These are phyloP conservation scores for Zymoseptoria brevis DNA, from an alignment of 2,329 filamentous ascomycete genomes.

Conservation along the genomic window DNA sequence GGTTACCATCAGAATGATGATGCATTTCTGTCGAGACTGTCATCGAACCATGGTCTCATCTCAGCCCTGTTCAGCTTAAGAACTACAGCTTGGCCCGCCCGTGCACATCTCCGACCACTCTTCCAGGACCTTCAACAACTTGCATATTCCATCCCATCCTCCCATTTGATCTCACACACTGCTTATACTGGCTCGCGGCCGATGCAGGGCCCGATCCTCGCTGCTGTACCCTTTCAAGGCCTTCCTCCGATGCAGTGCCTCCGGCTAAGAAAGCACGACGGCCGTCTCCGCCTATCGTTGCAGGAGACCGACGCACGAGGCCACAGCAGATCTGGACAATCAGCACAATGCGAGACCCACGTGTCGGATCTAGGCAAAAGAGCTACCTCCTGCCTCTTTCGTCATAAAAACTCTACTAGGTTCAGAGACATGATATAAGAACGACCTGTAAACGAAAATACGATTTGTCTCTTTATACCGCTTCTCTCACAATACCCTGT, in stretches of 20 bases:
- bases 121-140: no score
- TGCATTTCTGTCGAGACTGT: no score
- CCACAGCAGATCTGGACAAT: slow-evolving; percentile 7
- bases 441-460: neutral
- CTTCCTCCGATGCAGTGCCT: neutral
- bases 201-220: neutral
- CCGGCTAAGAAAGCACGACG: neutral
- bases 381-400: slow-evolving; percentile 1
- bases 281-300: slow-evolving; percentile 15
- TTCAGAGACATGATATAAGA: slow-evolving; percentile 35
- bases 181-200: neutral
- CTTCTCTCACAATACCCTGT: neutral
- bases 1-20: no score
- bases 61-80: no score
- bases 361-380: neutral
- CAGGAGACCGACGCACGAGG: slow-evolving; percentile 15
- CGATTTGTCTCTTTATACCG: neutral
- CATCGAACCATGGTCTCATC: no score
- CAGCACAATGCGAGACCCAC: neutral
- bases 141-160: no score
- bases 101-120: no score
- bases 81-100: no score
- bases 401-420: slow-evolving; percentile 25
- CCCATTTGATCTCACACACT: no score
- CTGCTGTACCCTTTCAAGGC: neutral